Base-by-base conservation (phyloP, 352 stramenopile genomes). In the Pseudoperonospora humuli region DNA sequence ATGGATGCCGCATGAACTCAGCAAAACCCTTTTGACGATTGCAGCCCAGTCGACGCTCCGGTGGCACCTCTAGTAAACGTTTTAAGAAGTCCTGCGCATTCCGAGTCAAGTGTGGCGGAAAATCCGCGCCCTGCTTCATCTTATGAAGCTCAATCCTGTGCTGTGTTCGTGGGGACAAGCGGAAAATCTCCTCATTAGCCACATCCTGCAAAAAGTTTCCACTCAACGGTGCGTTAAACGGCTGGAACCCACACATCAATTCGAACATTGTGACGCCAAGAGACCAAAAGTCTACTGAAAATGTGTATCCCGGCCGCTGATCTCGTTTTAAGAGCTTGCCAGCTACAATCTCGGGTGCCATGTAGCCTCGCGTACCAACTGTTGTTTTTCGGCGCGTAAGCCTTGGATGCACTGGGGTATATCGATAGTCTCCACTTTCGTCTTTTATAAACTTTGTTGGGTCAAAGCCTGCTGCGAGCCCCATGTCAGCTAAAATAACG, bases 401-500 rank as follows among this genome's bases (percentile, higher is more conserved):
- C 28, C 81, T 83, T n/a, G n/a, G n/a, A 25, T 83, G 66, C 18
- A 64, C 31, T 10, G 74, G 71, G 5, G 68, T n/a, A n/a, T n/a
- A n/a, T n/a, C n/a, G 67, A 39, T 49, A 67, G 11, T 62, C 57
- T 18, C 55, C 58, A 14, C 28, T 29, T 0, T 84, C 74, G 20
- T 75, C 61, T 18, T 76, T 75, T 47, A 76, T 84, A 7, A 83
- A 55, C n/a, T 64, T 63, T 3, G 50, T 44, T 7, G 60, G 52
- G 31, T 85, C 74, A n/a, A n/a, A n/a, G n/a, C n/a, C n/a, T n/a
- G n/a, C n/a, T n/a, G 77, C 77, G 8, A 90, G 76, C 5, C 83
- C 86, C 76, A 96, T 94, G 34, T 96, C 84, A 3, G 84, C 79
- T 19, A 96, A 60, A 95, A n/a, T 86, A 6, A 95, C 74, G 61